Percentiles rank a stretch among this genome's conserved stretches.
These are phyloP conservation scores for Helianthus tuberosus DNA, from an alignment of 129 eudicot species.

Conservation along the genomic window DNA sequence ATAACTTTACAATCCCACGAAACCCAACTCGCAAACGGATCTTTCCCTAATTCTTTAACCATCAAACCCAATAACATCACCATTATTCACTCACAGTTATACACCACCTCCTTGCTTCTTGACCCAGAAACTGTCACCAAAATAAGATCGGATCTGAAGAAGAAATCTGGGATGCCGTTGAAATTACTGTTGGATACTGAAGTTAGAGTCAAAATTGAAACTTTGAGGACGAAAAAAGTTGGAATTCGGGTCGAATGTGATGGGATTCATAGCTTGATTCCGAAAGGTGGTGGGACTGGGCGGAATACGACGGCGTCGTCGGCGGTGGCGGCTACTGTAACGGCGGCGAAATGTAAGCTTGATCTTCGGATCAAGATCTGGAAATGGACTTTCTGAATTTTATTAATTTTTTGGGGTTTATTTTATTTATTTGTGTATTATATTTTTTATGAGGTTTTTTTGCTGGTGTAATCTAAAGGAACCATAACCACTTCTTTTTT, in stretches of 20 bases:
- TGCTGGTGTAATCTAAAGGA: conserved; percentile 9
- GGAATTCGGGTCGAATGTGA: conserved; percentile 74
- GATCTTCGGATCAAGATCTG: conserved; percentile 97
- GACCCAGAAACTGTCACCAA: conserved; percentile 54
- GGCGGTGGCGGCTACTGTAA: conserved; percentile 47
- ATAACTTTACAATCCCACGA: conserved; percentile 36
- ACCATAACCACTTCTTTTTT: neutral
- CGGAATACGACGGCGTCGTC: conserved; percentile 36
- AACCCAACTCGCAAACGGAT: conserved; percentile 52
- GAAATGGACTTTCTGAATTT: conserved; percentile 75
- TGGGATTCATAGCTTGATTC: conserved; percentile 64
- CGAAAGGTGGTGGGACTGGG: conserved; percentile 33
- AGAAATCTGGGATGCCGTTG: conserved; percentile 62
- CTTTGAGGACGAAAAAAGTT: conserved; percentile 51
- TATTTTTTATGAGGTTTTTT: conserved; percentile 10
- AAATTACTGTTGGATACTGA: conserved; percentile 56
- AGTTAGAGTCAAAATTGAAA: conserved; percentile 59
- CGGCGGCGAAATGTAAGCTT: conserved; percentile 73
- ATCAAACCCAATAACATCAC: conserved; percentile 44
- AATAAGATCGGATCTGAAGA: conserved; percentile 68
- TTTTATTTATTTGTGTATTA: neutral
- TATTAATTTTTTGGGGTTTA: neutral
- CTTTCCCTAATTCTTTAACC: conserved; percentile 34
- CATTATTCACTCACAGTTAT: conserved; percentile 41
- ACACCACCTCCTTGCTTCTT: conserved; percentile 29